Conservation (phyloP, 768 basidiomycete species). For the Lepiota subincarnata region DNA sequence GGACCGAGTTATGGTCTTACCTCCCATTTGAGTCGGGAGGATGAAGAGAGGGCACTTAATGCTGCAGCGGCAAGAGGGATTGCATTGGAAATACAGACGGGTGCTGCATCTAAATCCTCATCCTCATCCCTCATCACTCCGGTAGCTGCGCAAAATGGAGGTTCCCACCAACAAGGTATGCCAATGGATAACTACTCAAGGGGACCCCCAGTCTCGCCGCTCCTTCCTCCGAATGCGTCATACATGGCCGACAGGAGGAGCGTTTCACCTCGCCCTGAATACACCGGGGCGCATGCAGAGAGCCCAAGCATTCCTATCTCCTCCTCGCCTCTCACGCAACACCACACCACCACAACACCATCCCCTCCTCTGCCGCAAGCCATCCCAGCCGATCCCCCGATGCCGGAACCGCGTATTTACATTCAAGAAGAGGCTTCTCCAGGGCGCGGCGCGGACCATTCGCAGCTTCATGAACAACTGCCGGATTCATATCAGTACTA, state of each 20-base stretch:
- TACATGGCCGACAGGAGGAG: constrained; percentile 4
- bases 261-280: constrained; percentile 33
- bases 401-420: no score
- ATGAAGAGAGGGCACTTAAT: constrained; percentile 52
- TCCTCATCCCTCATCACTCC: constrained; percentile 20
- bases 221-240: constrained; percentile 2
- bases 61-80: constrained; percentile 69
- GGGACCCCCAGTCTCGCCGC: background rate
- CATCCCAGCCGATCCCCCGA: no score
- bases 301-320: no score
- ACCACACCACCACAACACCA: no score
- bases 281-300: constrained; percentile 26
- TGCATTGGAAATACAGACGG: constrained; percentile 55
- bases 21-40: constrained; percentile 38
- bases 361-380: no score
- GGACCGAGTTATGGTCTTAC: background rate
- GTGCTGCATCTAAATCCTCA: constrained; percentile 22
- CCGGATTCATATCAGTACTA: no score
- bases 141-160: no score
- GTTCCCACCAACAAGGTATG: no score
- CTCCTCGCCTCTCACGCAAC: no score
- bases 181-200: background rate
- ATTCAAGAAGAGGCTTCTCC: no score
- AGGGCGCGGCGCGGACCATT: no score
- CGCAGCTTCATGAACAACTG: no score